Conservation (phyloP, 208 protist genomes). For the Vickermania spadyakhi region DNA sequence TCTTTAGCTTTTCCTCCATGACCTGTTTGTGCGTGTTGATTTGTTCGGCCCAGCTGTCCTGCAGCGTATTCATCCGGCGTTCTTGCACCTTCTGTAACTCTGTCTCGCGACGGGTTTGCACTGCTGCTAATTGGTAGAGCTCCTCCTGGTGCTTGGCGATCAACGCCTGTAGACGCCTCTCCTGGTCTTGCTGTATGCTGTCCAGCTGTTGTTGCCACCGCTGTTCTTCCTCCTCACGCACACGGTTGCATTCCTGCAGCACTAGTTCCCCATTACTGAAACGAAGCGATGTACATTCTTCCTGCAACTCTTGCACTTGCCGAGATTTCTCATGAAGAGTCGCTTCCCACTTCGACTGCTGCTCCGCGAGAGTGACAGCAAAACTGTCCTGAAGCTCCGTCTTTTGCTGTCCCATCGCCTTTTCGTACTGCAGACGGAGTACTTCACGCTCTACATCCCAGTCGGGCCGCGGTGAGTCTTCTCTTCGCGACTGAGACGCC, state of each 20-base stretch:
- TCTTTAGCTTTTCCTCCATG: neutral
- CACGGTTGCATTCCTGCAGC: neutral
- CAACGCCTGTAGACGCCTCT: neutral
- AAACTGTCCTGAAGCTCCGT: neutral
- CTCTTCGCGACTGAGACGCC: too few relatives aligned
- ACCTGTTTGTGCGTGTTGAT: neutral
- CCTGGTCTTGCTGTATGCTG: neutral
- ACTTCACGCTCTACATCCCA: too few relatives aligned
- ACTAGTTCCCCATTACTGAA: neutral
- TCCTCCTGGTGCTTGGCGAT: neutral
- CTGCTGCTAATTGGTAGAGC: neutral
- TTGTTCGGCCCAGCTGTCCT: neutral
- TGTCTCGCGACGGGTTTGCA: neutral
- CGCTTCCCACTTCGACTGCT: neutral
- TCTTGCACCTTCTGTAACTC: neutral
- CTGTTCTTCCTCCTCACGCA: neutral
- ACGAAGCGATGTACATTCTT: neutral
- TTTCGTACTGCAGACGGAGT: too few relatives aligned
- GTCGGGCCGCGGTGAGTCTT: too few relatives aligned
- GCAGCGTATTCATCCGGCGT: neutral
- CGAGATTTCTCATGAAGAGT: neutral
- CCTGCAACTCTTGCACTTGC: neutral
- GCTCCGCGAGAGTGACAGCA: neutral
- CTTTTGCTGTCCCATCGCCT: neutral
- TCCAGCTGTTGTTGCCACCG: neutral